Evolutionary conservation across 768 basidiomycete species (phyloP).

Genomic region (Psilocybe subaeruginosa): DNA sequence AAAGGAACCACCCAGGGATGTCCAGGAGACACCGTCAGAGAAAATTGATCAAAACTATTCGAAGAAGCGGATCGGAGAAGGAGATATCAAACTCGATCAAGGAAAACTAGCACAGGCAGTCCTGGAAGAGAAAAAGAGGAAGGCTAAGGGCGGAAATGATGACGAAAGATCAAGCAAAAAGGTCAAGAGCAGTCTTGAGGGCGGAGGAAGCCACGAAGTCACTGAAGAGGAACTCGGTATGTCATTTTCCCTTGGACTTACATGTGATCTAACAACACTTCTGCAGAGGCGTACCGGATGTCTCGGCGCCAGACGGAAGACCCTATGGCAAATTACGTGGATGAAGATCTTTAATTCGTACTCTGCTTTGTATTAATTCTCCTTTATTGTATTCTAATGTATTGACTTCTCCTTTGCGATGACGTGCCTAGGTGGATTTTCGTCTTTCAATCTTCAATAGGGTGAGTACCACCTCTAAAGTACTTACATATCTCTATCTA

Average conservation of each 20-base stretch:
- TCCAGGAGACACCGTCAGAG: conserved; percentile 24
- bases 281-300: conserved; percentile 90
- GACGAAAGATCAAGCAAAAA: conserved; percentile 65
- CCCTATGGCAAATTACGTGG: conserved; percentile 93
- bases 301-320: conserved; percentile 75
- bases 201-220: conserved; percentile 69
- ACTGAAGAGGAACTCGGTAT: conserved; percentile 87
- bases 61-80: conserved; percentile 82
- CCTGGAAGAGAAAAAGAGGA: conserved; percentile 81
- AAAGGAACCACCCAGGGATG: conserved; percentile 27
- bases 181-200: conserved; percentile 49
- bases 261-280: conserved; percentile 7
- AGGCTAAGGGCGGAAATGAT: conserved; percentile 53
- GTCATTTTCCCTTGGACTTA: conserved; percentile 25
- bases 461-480: too few species aligned
- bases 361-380: conserved; percentile 10
- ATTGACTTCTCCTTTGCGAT: background rate
- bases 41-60: conserved; percentile 72
- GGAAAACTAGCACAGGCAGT: conserved; percentile 70
- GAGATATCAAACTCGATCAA: conserved; percentile 76
- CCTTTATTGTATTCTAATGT: background rate
- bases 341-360: conserved; percentile 41
- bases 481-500: too few species aligned
- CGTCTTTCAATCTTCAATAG: too few species aligned
- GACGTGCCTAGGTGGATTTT: too few species aligned